Base-by-base conservation (phyloP, 2,329 filamentous ascomycete genomes). In the Colletotrichum lupini region DNA sequence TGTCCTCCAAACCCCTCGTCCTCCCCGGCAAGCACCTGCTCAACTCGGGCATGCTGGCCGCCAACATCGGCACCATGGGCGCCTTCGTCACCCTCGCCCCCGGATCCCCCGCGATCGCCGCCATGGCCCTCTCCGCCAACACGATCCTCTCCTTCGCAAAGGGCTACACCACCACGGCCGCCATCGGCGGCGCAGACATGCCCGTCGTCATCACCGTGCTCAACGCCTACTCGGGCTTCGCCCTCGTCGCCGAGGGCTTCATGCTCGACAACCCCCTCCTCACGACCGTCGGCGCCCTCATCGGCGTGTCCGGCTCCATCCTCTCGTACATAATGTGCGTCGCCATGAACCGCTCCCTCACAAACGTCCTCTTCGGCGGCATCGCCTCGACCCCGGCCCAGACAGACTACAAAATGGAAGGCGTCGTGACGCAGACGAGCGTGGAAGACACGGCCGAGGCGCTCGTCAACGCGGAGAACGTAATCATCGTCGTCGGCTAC, bases 141-240 rank as follows among this genome's bases (percentile, higher is more conserved):
- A 92, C 95, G 0, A 85, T 90, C 0, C 85, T 98, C 28, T 95
- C 93, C 73, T 97, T 97, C 81, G 84, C 93, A 74, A 96, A 97
- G 81, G 95, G 95, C 8, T 97, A 91, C 79, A 97, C 95, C 0
- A 97, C 95, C 0, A 97, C 95, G 0, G 89, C 95, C 2, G 94
- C 94, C 0, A 97, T 98, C 78, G 95, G 95, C 26, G 95, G 95
- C n/a, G 95, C 95, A 14, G 95, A 98, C 79, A 97, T 97, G 95
- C 95, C 93, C 16, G 94, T 97, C 5, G 94, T 97, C 37, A 97
- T 97, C 75, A 97, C 94, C 0, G 95, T 97, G 1, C 84, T 98
- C 24, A 98, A 97, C 77, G 95, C 95, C 0, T 97, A 97, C 80
- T 96, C 94, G 60, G 95, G 95, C 14, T 98, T 97, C 71, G 95